These are phyloP conservation scores for Penicillium antarcticum DNA, from an alignment of 495 filamentous ascomycete genomes.

Conservation along the genomic window DNA sequence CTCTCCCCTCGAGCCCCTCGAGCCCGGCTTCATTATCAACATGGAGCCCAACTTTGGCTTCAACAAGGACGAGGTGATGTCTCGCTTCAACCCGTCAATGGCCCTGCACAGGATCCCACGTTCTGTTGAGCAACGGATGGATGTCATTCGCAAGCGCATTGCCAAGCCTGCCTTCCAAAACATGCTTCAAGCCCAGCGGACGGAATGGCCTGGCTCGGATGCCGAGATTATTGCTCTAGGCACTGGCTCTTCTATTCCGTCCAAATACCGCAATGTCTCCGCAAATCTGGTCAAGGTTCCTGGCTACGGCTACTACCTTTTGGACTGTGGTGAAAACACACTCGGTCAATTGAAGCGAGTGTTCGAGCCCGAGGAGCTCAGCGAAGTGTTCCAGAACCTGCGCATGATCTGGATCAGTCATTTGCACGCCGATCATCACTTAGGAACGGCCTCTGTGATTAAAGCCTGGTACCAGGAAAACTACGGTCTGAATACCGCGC, in stretches of 20 bases:
- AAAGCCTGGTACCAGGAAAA: slow-evolving; percentile 67
- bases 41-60: slow-evolving; percentile 64
- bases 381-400: slow-evolving; percentile 70
- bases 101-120: slow-evolving; percentile 34
- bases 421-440: slow-evolving; percentile 93
- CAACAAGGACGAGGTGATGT: slow-evolving; percentile 43
- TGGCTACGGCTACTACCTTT: slow-evolving; percentile 75
- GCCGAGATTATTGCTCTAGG: slow-evolving; percentile 83
- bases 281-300: slow-evolving; percentile 81
- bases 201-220: slow-evolving; percentile 63
- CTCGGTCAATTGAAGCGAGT: slow-evolving; percentile 83
- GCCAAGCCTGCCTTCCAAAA: slow-evolving; percentile 21
- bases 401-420: slow-evolving; percentile 92
- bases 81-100: slow-evolving; percentile 49
- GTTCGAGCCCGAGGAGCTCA: slow-evolving; percentile 58
- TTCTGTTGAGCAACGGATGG: slow-evolving; percentile 41
- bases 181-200: slow-evolving; percentile 35
- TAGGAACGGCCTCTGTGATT: slow-evolving; percentile 76
- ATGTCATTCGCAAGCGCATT: slow-evolving; percentile 24
- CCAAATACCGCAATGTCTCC: slow-evolving; percentile 93
- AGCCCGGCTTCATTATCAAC: slow-evolving; percentile 53
- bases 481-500: slow-evolving; percentile 28
- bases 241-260: slow-evolving; percentile 84
- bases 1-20: slow-evolving; percentile 29
- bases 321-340: slow-evolving; percentile 92